Percentiles rank a stretch among this genome's conserved stretches.
Conservation (phyloP, 108 stramenopile genomes). For the Chaetoceros muelleri region DNA sequence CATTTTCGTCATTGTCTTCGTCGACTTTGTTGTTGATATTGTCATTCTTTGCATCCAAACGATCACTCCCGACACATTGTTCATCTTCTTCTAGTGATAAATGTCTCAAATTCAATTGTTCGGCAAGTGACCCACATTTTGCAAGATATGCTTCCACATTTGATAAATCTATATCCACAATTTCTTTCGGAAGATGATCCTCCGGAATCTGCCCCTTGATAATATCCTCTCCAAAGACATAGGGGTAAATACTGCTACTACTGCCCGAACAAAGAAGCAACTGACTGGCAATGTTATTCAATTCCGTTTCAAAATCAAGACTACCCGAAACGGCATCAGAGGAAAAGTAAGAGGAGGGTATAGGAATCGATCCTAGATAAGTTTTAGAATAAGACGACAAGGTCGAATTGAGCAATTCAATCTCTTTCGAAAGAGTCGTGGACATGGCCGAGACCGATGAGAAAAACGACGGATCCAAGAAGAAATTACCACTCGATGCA, state of each 20-base stretch:
- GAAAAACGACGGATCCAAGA: background rate
- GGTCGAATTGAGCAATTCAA: background rate
- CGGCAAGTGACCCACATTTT: conserved; percentile 19
- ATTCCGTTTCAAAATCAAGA: conserved; percentile 3
- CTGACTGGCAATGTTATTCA: conserved; percentile 2
- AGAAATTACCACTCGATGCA: background rate
- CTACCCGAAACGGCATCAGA: background rate
- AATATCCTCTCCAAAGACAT: conserved; percentile 20
- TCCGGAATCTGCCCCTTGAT: conserved; percentile 19
- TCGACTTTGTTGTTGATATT: conserved; percentile 3
- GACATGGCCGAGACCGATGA: background rate
- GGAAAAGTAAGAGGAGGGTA: background rate
- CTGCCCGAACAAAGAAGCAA: too few species aligned
- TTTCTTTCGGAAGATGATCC: conserved; percentile 24
- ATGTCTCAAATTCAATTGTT: conserved; percentile 25
- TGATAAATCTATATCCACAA: conserved; percentile 19
- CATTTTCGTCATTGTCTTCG: conserved; percentile 1
- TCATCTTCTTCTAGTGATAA: background rate
- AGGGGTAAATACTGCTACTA: conserved; percentile 5
- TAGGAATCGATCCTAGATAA: background rate
- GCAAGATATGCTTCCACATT: conserved; percentile 24
- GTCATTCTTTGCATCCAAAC: conserved; percentile 10
- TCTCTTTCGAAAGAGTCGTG: background rate
- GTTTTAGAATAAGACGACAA: background rate
- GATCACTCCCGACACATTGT: background rate